A percentile compares a stretch with the other conserved stretches of the same genome.
Conservation (phyloP, 2,329 filamentous ascomycete genomes). For the Penicillium sp. region DNA sequence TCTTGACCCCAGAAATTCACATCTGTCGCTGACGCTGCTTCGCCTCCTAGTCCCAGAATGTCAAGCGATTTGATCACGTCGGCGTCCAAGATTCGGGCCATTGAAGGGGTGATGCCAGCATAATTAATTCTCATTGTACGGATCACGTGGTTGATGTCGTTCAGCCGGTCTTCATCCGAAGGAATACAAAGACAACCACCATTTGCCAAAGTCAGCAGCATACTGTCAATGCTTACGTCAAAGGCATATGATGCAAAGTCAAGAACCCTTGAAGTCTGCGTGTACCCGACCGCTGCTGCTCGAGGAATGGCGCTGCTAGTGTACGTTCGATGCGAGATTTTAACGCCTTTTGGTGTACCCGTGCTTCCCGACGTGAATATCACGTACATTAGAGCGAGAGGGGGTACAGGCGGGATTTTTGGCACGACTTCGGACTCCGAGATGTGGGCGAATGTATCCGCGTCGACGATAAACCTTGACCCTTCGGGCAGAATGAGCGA, state of each 20-base stretch:
- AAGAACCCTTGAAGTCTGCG: constrained; percentile 53
- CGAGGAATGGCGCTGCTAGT: constrained; percentile 52
- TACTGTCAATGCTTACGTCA: constrained; percentile 50
- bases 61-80: constrained; percentile 39
- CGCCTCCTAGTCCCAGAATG: constrained; percentile 41
- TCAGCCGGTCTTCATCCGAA: constrained; percentile 43
- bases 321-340: constrained; percentile 56
- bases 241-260: constrained; percentile 53
- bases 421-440: not conserved
- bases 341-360: constrained; percentile 50
- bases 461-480: constrained; percentile 24
- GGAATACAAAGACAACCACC: constrained; percentile 58
- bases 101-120: constrained; percentile 55
- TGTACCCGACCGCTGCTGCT: constrained; percentile 46
- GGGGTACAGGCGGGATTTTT: constrained; percentile 18
- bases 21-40: constrained; percentile 38
- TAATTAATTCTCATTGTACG: constrained; percentile 48
- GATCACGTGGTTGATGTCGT: constrained; percentile 47
- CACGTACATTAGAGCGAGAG: constrained; percentile 49
- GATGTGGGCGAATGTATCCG: constrained; percentile 17
- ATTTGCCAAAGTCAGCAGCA: constrained; percentile 50
- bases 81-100: constrained; percentile 46
- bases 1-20: constrained; percentile 38
- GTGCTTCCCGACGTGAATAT: constrained; percentile 56
- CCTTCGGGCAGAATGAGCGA: constrained; percentile 28